Evolutionary conservation across 2,329 filamentous ascomycete genomes (phyloP).

Genomic region (Sclerotinia borealis): DNA sequence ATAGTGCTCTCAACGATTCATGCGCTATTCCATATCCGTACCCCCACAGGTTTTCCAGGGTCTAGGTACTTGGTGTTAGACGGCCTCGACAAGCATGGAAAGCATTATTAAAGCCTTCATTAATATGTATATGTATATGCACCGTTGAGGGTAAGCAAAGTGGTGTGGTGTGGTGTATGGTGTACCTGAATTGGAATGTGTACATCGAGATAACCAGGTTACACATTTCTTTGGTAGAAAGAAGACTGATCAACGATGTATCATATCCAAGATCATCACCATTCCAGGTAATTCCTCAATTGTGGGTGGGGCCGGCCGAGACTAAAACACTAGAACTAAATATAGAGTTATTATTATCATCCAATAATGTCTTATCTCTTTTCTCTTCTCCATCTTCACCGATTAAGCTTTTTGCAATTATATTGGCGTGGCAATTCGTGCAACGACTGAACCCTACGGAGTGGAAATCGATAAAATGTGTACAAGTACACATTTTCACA

Average conservation of each 20-base stretch:
- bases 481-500: not conserved
- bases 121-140: not conserved
- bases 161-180: no score
- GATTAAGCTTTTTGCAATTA: not conserved
- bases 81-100: not conserved
- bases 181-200: not conserved
- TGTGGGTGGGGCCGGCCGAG: no score
- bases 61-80: not conserved
- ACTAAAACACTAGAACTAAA: not conserved
- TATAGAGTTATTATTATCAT: not conserved
- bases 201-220: no score
- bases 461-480: no score
- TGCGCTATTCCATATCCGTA: slow-evolving; percentile 1
- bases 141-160: not conserved
- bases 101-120: not conserved
- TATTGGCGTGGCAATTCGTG: not conserved
- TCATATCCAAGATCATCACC: no score
- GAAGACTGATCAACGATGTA: no score
- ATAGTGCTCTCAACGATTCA: not conserved
- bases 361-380: not conserved
- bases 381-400: not conserved
- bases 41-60: not conserved
- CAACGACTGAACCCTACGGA: no score
- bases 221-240: no score
- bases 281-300: no score